Evolutionary conservation across 2,329 filamentous ascomycete genomes (phyloP), one percentile per base, ranked within the genome.

Genomic region (Chalaropsis ovoidea): DNA sequence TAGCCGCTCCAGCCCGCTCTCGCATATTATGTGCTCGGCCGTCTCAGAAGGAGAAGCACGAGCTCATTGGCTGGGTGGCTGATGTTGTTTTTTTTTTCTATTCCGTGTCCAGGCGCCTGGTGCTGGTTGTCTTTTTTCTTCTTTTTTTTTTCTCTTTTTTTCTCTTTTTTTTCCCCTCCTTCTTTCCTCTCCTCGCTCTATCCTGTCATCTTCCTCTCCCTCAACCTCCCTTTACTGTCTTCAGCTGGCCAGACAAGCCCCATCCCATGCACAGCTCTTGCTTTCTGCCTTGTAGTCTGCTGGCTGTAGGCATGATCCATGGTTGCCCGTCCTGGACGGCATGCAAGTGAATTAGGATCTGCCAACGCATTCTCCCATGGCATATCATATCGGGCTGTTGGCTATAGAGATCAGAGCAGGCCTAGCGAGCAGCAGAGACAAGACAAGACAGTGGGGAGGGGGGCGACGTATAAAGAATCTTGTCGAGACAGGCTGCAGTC

Each of bases 311-410:
- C 52, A 58, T 58, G 52, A 39, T 19, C 52, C 52, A n/a, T 58
- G 52, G 52, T 35, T 31, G 52, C 17, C 35, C 27, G 27, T 17
- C 27, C 27, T 58, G 15, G 27, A 31, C 52, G 52, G 52, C 52
- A 58, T 58, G 52, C 24, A 58, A 35, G 4, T 39, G 52, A 58
- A 58, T 58, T 58, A 58, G 52, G 52, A 58, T 58, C 52, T 58
- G 52, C 52, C 52, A 58, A 58, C 52, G 27, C 52, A 58, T 58
- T 58, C 52, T 58, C 52, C 52, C 24, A 15, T 58, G 52, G 52
- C 52, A 58, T 58, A 35, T 58, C 52, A 58, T 58, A 35, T 58
- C 24, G 15, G 27, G 24, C 52, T 35, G 17, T 3, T 58, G 24
- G 15, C 24, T 35, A 35, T 31, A 35, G 52, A 35, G 52, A 17